phyloP scores from a whole-genome alignment of 106 monocot species.

The Phalaenopsis equestris region DNA sequence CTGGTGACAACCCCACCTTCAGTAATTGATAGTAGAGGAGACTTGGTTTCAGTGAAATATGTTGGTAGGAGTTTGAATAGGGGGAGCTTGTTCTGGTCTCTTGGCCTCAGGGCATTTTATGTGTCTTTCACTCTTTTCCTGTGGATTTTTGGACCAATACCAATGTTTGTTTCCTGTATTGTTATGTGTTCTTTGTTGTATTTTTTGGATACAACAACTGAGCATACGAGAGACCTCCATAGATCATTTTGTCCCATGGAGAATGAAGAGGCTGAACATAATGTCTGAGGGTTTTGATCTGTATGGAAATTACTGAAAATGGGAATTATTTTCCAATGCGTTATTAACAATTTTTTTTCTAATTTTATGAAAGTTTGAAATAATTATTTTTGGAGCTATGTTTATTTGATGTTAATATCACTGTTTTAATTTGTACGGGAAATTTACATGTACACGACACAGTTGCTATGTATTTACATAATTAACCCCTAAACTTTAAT shows the following conservation, averaged over 20 bases:
- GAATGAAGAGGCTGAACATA: neutral
- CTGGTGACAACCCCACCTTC: constrained; percentile 52
- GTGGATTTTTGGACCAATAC: constrained; percentile 75
- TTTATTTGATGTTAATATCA: too few species aligned
- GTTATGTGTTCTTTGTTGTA: constrained; percentile 42
- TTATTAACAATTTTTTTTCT: too few species aligned
- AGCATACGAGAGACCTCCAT: neutral
- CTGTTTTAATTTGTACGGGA: too few species aligned
- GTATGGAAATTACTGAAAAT: neutral
- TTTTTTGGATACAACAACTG: constrained; percentile 39
- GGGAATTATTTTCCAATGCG: too few species aligned
- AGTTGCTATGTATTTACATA: too few species aligned
- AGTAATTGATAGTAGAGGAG: neutral
- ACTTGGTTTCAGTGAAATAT: constrained; percentile 24
- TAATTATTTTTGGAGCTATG: too few species aligned
- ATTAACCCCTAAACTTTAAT: too few species aligned
- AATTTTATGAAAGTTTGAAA: too few species aligned
- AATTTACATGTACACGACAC: too few species aligned
- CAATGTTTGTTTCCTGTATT: constrained; percentile 39
- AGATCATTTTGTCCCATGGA: neutral
- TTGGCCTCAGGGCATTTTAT: constrained; percentile 66
- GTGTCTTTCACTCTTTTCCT: constrained; percentile 69
- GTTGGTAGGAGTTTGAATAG: constrained; percentile 38
- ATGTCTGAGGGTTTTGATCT: neutral
- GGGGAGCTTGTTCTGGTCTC: constrained; percentile 77